Evolutionary conservation across 495 filamentous ascomycete genomes (phyloP).

Genomic region (Talaromyces proteolyticus): DNA sequence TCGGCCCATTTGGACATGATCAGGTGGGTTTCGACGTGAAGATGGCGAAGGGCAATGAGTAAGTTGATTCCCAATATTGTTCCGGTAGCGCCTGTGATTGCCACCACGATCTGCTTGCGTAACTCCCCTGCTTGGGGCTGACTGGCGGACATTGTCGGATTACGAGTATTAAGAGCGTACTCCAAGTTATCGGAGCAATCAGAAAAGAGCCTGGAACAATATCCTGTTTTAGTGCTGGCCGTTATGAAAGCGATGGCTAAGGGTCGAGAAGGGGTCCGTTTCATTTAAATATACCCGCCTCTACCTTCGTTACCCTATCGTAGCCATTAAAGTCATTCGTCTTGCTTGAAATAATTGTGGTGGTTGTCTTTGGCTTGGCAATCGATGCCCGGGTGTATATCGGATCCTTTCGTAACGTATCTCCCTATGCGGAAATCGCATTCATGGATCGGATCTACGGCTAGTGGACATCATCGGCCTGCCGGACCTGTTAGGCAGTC

Average conservation of each 20-base stretch:
- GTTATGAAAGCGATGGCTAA: not conserved
- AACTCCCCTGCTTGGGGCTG: not conserved
- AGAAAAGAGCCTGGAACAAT: not conserved
- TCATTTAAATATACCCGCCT: not conserved
- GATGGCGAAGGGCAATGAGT: constrained; percentile 25
- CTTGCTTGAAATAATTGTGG: not conserved
- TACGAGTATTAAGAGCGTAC: not conserved
- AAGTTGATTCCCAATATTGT: constrained; percentile 27
- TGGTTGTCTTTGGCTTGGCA: not conserved
- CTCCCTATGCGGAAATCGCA: no score
- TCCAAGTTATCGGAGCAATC: not conserved
- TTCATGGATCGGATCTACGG: not conserved
- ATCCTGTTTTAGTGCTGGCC: not conserved
- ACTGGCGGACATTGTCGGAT: not conserved
- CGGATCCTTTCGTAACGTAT: not conserved
- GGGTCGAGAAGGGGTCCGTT: not conserved
- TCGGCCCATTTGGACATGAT: constrained; percentile 38
- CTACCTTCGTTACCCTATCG: not conserved
- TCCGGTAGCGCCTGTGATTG: constrained; percentile 36
- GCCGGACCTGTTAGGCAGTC: not conserved
- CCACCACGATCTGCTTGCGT: constrained; percentile 25
- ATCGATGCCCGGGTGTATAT: not conserved
- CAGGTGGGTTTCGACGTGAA: constrained; percentile 37
- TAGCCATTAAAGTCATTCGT: not conserved
- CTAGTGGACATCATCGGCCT: no score